Evolutionary conservation across 2,329 filamentous ascomycete species (phyloP).

Genomic region (Amesomyces nigricolor): DNA sequence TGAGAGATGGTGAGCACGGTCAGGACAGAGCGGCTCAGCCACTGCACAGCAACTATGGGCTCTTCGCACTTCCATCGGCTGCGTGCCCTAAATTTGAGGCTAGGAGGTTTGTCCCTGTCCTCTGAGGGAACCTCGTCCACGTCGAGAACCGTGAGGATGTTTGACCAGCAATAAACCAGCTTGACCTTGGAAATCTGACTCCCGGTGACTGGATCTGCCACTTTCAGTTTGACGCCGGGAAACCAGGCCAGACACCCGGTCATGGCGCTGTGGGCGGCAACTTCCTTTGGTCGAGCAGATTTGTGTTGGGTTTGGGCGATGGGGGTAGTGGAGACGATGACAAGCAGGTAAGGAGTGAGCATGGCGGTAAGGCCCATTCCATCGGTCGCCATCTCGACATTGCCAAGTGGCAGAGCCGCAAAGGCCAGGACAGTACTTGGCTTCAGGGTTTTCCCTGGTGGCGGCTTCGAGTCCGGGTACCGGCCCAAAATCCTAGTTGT

Average conservation of each 20-base stretch:
- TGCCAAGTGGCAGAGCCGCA: constrained; percentile 84
- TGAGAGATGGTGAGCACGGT: constrained; percentile 92
- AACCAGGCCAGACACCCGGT: constrained; percentile 97
- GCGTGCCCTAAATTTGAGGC: constrained; percentile 71
- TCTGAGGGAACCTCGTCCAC: constrained; percentile 66
- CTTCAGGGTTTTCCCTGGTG: constrained; percentile 64
- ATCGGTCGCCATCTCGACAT: constrained; percentile 84
- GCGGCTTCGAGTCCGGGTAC: constrained; percentile 68
- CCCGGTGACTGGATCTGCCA: constrained; percentile 58
- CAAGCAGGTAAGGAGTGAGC: constrained; percentile 88
- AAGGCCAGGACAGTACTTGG: constrained; percentile 94
- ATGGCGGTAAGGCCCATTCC: constrained; percentile 87
- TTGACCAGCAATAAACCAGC: constrained; percentile 97
- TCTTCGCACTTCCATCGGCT: constrained; percentile 92
- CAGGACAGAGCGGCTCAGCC: constrained; percentile 89
- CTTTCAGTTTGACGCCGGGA: constrained; percentile 87
- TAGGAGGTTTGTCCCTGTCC: constrained; percentile 71
- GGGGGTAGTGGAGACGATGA: constrained; percentile 95
- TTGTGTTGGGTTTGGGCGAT: constrained; percentile 97
- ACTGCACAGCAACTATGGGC: constrained; percentile 92
- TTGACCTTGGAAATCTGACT: constrained; percentile 74
- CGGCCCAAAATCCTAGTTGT: constrained; percentile 85
- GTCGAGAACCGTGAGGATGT: constrained; percentile 89
- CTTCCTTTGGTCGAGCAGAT: constrained; percentile 81
- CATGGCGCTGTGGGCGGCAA: constrained; percentile 83